phyloP scores from a whole-genome alignment of 2,329 filamentous ascomycete genomes.

The Diaporthe sp. region DNA sequence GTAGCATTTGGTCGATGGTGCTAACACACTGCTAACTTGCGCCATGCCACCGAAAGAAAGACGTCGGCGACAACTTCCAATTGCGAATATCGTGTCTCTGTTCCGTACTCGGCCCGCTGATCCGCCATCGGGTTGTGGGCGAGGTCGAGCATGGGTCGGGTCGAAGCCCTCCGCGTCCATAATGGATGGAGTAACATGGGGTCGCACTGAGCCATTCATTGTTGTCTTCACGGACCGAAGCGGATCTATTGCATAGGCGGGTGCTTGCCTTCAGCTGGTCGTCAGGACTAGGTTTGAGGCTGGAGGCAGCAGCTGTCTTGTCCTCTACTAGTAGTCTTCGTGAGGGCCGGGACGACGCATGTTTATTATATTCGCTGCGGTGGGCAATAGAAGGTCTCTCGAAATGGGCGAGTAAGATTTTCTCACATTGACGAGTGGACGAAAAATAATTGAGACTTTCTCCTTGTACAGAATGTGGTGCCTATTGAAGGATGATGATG shows the following conservation, averaged over 20 bases:
- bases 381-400: not conserved
- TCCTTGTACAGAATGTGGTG: not conserved
- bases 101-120: not conserved
- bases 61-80: not conserved
- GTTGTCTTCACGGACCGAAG: not conserved
- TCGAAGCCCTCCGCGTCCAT: not conserved
- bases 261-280: not conserved
- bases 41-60: not conserved
- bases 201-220: not conserved
- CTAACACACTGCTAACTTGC: not conserved
- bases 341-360: not conserved
- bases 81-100: not conserved
- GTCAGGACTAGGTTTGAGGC: not conserved
- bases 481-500: not conserved
- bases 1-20: not conserved
- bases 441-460: not conserved
- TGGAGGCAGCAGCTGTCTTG: not conserved
- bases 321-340: not conserved
- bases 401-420: not conserved
- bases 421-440: not conserved
- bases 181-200: not conserved
- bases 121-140: conserved; percentile 2
- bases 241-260: too few relatives aligned
- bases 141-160: not conserved
- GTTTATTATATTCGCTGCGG: not conserved